Base-by-base conservation (phyloP, 768 basidiomycete genomes). In the Suillus brevipes region DNA sequence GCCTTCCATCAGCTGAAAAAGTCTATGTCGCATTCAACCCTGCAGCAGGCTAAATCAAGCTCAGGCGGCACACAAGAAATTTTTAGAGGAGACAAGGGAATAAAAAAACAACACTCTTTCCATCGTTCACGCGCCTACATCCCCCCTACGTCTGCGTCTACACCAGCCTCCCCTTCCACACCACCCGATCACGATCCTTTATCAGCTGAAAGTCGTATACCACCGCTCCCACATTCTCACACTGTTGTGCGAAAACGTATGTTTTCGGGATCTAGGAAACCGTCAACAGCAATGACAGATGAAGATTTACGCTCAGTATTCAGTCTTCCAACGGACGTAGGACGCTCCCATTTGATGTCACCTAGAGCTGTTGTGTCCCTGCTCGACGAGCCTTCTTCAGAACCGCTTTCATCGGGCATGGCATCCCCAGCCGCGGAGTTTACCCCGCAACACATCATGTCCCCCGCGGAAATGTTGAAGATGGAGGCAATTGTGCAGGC, bases 401-500 rank as follows among this genome's bases (percentile, higher is more conserved):
- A 83, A 42, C 65, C 68, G n/a, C 66, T 68, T n/a, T 78, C 81
- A 7, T 71, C 66, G 52, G 82, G 81, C 64, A 79, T 81, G 56
- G 66, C 67, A 6, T 62, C 65, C 16, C 70, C 71, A 10, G 65
- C 68, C 5, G 68, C 75, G 18, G 87, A 88, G 36, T 87, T 88
- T 73, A 79, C 77, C 6, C 87, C 87, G 9, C 86, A 89, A 71
- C 84, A 84, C 47, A 90, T 90, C 66, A 83, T 90, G 83, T 86
- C 88, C 18, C 85, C 87, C 28, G 87, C 85, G 20, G 87, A 89
- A 63, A 82, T 89, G 79, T 81, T 85, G 25, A 80, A 82, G 73
- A 75, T 90, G 12, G 88, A 89, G 70, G 86, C 84, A 50, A 79
- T 82, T 65, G 68, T 73, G 69, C 84, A 65, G 53, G 74, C 68